Evolutionary conservation across 441 rosid species (phyloP).

Genomic region (Jatropha podagrica): DNA sequence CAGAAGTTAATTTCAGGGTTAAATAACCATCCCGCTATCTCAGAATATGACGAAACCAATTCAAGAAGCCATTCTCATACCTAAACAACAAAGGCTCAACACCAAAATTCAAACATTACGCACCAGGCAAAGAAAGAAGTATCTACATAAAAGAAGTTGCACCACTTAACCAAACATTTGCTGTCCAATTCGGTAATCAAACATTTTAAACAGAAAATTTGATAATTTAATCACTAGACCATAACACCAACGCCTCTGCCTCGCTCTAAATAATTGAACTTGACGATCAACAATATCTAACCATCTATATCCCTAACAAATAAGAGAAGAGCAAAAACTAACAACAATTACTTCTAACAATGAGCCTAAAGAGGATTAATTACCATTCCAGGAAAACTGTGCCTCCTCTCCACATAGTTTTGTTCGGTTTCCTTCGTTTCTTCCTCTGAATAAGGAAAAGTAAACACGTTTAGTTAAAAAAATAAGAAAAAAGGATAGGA

Average conservation of each 20-base stretch:
- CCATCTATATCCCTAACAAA: neutral
- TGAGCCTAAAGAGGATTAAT: neutral
- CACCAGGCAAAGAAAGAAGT: neutral
- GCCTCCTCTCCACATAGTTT: constrained; percentile 72
- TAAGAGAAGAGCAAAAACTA: neutral
- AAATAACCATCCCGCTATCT: neutral
- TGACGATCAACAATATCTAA: neutral
- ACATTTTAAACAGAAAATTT: neutral
- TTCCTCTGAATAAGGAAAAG: constrained; percentile 32
- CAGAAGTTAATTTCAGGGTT: neutral
- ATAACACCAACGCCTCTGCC: neutral
- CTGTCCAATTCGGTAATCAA: neutral
- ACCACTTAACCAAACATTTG: neutral
- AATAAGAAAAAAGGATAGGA: neutral
- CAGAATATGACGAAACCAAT: neutral
- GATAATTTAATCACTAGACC: neutral
- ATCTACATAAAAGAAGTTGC: neutral
- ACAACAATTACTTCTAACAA: constrained; percentile 42
- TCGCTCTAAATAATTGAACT: neutral
- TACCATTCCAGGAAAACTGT: constrained; percentile 85
- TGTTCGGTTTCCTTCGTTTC: constrained; percentile 43
- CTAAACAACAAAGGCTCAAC: neutral
- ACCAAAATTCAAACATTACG: neutral
- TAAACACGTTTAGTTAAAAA: neutral
- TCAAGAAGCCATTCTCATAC: neutral